Percentiles rank a stretch among this genome's conserved stretches.
Conservation (phyloP, 2,329 filamentous ascomycete genomes). For the Sclerotinia spermophila region DNA sequence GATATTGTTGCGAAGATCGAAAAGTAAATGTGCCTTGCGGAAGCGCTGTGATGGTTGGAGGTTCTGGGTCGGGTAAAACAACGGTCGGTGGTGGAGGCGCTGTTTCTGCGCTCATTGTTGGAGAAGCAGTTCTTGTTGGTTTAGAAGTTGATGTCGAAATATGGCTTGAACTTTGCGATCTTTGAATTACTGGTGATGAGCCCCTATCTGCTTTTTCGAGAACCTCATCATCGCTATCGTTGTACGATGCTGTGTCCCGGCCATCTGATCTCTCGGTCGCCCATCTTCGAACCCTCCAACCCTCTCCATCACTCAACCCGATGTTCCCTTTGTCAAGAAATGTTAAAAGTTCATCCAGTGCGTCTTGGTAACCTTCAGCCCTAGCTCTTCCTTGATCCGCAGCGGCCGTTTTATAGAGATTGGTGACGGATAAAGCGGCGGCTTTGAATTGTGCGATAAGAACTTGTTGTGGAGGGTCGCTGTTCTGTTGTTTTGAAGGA, state of each 20-base stretch:
- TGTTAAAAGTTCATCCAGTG: conserved; percentile 79
- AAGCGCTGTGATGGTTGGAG: conserved; percentile 43
- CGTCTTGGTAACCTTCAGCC: conserved; percentile 86
- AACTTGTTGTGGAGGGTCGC: conserved; percentile 59
- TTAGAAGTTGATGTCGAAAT: not conserved
- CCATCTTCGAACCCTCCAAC: conserved; percentile 58
- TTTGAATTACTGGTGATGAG: conserved; percentile 56
- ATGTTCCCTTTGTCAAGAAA: conserved; percentile 82
- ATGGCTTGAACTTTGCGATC: conserved; percentile 45
- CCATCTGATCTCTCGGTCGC: conserved; percentile 67
- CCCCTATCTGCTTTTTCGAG: conserved; percentile 57
- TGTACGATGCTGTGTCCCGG: conserved; percentile 50
- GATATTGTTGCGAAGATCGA: conserved; percentile 59
- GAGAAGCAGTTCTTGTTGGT: conserved; percentile 30
- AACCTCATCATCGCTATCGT: conserved; percentile 66
- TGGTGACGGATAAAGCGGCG: conserved; percentile 89
- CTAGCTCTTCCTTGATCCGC: conserved; percentile 72
- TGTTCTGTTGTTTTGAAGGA: conserved; percentile 42
- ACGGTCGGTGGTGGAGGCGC: conserved; percentile 26
- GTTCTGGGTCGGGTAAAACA: conserved; percentile 19
- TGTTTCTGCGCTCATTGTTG: conserved; percentile 37
- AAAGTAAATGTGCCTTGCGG: conserved; percentile 66
- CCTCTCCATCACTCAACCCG: conserved; percentile 76
- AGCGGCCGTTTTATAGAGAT: conserved; percentile 89
- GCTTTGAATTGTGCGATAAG: conserved; percentile 80